Evolutionary conservation across 2,329 filamentous ascomycete species (phyloP), one percentile per base, ranked within the genome.

Genomic region (Botrytis deweyae): DNA sequence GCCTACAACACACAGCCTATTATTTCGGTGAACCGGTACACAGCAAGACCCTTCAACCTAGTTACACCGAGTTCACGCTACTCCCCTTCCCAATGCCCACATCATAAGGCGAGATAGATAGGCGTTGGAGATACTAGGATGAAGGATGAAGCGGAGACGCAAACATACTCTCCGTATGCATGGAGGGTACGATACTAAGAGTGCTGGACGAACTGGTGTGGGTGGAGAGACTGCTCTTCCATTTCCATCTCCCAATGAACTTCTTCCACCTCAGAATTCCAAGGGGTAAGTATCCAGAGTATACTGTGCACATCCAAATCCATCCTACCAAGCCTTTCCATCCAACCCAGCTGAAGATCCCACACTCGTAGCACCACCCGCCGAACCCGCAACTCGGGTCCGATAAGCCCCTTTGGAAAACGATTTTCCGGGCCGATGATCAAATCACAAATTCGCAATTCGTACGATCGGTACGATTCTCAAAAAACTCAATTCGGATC

Each of bases 61-160:
- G 14, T 36, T 52, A 67, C 44, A 67, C 64, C 64, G 64, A 67
- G 64, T 67, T 52, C 64, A 52, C 42, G 22, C 5, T 33, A 46
- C n/a, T 25, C 29, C 42, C 5, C 61, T n/a, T 9, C 25, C 61
- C 36, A 25, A 14, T 2, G 18, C 25, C 12, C 20, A 63, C 52
- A 58, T 29, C 52, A 29, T 58, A 58, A 33, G 52, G 52, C 52
- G n/a, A 29, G n/a, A 29, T 4, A 58, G n/a, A 58, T 58, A 58
- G n/a, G n/a, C 52, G 52, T 58, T 58, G 52, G n/a, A 29, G 29
- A 33, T 18, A 3, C 52, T 4, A 58, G 52, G n/a, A 29, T 29
- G 16, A 33, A 29, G n/a, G 52, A 8, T 29, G 52, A 29, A 58
- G 52, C 52, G 52, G 52, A 18, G n/a, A 58, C 52, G 16, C n/a